Base-by-base conservation (phyloP, 1,284 basidiomycete genomes). In the Marasmius oreades region DNA sequence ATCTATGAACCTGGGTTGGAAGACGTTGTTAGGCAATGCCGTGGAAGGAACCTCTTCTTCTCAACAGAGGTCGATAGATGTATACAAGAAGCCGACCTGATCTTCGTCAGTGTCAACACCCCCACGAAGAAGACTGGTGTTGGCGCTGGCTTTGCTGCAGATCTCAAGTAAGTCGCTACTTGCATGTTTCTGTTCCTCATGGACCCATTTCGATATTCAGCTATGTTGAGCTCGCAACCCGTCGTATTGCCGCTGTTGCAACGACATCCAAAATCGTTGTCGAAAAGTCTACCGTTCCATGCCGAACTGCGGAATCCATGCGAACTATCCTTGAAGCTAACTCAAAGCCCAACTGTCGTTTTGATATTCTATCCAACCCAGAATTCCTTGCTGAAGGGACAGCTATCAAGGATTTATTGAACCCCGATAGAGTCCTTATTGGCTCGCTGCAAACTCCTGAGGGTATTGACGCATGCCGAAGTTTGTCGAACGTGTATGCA, bases 381-480 rank as follows among this genome's bases (percentile, higher is more conserved):
- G 95, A 99, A 73, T 99, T 99, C 80, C 80, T 99, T 52, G 96
- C 96, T 8, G 96, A 99, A 76, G 96, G 96, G 62, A 98, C 97
- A 26, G 96, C 96, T 55, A 94, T 99, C 68, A 68, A 63, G 51
- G 97, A 99, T 73, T 83, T 99, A 28, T 84, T 93, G 71, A 73
- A 70, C 26, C 96, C 96, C 10, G 96, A 99, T 76, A 90, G 96
- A 62, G 96, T 99, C 58, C 84, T 99, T 55, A 98, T 99, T 70
- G 96, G 97, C 47, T 96, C 93, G 51, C 86, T 99, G 28, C 88
- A 95, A 69, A 93, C 92, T 10, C 76, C 79, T 24, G 90, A 94
- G 68, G 97, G 95, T 65, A 83, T 84, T 64, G 79, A 79, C 55
- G 96, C 97, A 4, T 95, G 90, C 69, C 72, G 78, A 53, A 79